A percentile compares a stretch with the other conserved stretches of the same genome.
These are phyloP conservation scores for Peronospora tabacina DNA, from an alignment of 352 stramenopile genomes.

Conservation along the genomic window DNA sequence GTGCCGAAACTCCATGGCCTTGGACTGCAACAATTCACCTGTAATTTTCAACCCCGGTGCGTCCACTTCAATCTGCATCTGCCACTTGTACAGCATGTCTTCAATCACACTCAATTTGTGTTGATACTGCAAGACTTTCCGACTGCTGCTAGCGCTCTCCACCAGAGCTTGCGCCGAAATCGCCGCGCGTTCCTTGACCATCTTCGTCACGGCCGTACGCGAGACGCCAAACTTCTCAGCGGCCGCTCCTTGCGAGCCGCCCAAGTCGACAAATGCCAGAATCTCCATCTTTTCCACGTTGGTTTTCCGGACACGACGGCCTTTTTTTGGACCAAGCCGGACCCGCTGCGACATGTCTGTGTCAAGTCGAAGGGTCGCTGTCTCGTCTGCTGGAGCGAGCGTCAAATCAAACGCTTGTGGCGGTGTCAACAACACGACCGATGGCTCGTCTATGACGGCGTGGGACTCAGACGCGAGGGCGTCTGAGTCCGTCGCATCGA, in stretches of 20 bases:
- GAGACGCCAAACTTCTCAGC: constrained; percentile 79
- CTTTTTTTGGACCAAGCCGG: constrained; percentile 41
- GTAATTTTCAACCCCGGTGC: constrained; percentile 61
- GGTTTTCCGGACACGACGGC: constrained; percentile 66
- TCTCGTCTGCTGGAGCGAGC: constrained; percentile 15
- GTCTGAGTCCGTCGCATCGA: constrained; percentile 3
- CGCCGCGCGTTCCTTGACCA: constrained; percentile 76
- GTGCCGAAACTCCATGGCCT: constrained; percentile 76
- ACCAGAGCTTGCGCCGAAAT: constrained; percentile 64
- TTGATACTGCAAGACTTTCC: constrained; percentile 78
- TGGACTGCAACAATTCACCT: constrained; percentile 65
- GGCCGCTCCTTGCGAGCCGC: constrained; percentile 63
- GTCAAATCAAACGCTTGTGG: constrained; percentile 14
- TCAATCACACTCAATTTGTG: constrained; percentile 82
- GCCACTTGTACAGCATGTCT: constrained; percentile 83
- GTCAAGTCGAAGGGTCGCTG: constrained; percentile 10
- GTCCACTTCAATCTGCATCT: constrained; percentile 70
- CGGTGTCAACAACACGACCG: not conserved
- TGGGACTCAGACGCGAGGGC: constrained; percentile 4
- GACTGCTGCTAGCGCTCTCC: constrained; percentile 52
- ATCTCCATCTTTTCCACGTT: constrained; percentile 82
- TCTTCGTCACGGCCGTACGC: constrained; percentile 75
- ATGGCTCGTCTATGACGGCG: not conserved
- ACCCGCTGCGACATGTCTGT: constrained; percentile 1
- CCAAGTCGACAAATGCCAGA: constrained; percentile 68